A percentile compares a stretch with the other conserved stretches of the same genome.
These are phyloP conservation scores for Calocybe indica DNA, from an alignment of 768 basidiomycete species.

Conservation along the genomic window DNA sequence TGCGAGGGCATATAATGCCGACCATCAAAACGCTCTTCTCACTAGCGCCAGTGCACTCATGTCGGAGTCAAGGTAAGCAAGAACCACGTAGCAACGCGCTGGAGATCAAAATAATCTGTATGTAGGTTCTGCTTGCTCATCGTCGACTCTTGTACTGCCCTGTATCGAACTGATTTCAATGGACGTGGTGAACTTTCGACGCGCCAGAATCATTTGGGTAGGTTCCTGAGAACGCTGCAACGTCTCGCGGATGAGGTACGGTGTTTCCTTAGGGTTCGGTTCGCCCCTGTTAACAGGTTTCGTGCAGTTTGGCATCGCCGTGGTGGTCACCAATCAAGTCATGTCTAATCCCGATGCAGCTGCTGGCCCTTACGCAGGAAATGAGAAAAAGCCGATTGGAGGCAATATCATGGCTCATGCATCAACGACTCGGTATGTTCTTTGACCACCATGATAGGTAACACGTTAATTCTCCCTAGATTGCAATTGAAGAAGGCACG, in stretches of 20 bases:
- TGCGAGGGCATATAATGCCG: slow-evolving; percentile 97
- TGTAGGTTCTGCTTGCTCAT: slow-evolving; percentile 90
- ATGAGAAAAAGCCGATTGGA: slow-evolving; percentile 98
- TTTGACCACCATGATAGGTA: background rate
- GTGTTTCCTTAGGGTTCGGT: slow-evolving; percentile 6
- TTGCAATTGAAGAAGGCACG: slow-evolving; percentile 90
- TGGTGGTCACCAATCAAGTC: slow-evolving; percentile 96
- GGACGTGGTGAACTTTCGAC: slow-evolving; percentile 95
- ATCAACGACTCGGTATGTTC: slow-evolving; percentile 81
- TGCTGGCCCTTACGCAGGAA: slow-evolving; percentile 80
- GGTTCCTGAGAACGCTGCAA: slow-evolving; percentile 89
- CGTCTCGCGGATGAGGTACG: slow-evolving; percentile 92
- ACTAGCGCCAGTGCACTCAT: slow-evolving; percentile 95
- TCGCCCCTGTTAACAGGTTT: slow-evolving; percentile 8
- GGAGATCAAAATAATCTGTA: background rate
- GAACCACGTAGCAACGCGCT: background rate
- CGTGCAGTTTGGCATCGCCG: slow-evolving; percentile 89
- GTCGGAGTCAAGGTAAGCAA: slow-evolving; percentile 90
- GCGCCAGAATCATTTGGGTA: slow-evolving; percentile 92
- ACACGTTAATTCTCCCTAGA: slow-evolving; percentile 28
- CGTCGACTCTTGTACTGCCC: slow-evolving; percentile 92
- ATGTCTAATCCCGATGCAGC: slow-evolving; percentile 98
- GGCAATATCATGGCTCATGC: slow-evolving; percentile 99
- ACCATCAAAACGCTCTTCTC: slow-evolving; percentile 89
- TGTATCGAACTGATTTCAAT: slow-evolving; percentile 94